Evolutionary conservation across 2,329 filamentous ascomycete species (phyloP).

Genomic region (Fusarium avenaceum): DNA sequence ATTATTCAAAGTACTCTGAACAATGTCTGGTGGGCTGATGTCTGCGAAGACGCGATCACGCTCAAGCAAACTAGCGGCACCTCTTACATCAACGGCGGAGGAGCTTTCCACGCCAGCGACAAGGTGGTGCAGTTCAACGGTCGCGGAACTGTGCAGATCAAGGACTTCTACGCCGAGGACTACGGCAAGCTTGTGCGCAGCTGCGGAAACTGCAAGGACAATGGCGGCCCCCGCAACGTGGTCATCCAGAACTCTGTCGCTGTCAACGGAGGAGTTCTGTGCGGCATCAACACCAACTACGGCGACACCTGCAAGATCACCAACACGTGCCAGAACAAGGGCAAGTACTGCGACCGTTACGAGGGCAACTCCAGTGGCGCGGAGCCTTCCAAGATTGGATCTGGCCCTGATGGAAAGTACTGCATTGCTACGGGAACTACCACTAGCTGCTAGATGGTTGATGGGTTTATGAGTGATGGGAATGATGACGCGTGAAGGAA

Average conservation of each 20-base stretch:
- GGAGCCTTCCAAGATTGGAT: slow-evolving; percentile 46
- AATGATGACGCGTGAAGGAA: slow-evolving; percentile 3
- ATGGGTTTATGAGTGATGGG: slow-evolving; percentile 1
- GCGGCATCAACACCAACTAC: slow-evolving; percentile 48
- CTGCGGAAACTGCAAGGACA: slow-evolving; percentile 58
- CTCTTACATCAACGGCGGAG: slow-evolving; percentile 55
- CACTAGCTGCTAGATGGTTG: slow-evolving; percentile 32
- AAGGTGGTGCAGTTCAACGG: slow-evolving; percentile 59
- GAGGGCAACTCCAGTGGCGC: slow-evolving; percentile 39
- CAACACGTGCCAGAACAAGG: slow-evolving; percentile 41
- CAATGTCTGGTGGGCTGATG: slow-evolving; percentile 57
- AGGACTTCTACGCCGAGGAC: slow-evolving; percentile 52
- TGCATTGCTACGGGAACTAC: slow-evolving; percentile 32
- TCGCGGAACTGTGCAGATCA: slow-evolving; percentile 55
- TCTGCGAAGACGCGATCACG: slow-evolving; percentile 56
- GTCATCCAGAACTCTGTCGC: slow-evolving; percentile 42
- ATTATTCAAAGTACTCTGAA: slow-evolving; percentile 45
- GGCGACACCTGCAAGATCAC: slow-evolving; percentile 46
- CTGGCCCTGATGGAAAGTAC: slow-evolving; percentile 42
- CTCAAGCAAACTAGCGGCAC: slow-evolving; percentile 57
- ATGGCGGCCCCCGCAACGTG: slow-evolving; percentile 40
- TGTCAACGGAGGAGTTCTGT: slow-evolving; percentile 42
- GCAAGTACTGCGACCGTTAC: slow-evolving; percentile 43
- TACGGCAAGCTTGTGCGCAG: slow-evolving; percentile 63
- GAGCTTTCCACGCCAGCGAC: slow-evolving; percentile 37